Percentiles rank a stretch among this genome's conserved stretches.
phyloP scores from a whole-genome alignment of 495 filamentous ascomycete species.

The Rusavskia elegans region DNA sequence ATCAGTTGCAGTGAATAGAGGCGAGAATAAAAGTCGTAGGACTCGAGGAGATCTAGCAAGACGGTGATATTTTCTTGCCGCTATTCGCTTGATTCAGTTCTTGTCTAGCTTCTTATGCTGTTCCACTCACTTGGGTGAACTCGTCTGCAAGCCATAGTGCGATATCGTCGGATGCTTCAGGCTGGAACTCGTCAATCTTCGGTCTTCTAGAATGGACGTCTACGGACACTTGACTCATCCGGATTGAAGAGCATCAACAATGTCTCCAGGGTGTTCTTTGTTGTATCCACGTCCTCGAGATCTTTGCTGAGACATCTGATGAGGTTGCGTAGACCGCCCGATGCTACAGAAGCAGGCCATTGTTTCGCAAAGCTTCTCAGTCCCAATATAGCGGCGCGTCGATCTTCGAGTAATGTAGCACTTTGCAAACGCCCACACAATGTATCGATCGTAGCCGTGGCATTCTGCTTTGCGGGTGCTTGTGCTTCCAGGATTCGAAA shows the following conservation, averaged over 20 bases:
- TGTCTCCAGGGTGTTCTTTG: slow-evolving; percentile 87
- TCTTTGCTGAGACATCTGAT: slow-evolving; percentile 77
- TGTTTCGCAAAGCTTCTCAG: slow-evolving; percentile 90
- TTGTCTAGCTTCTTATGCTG: neutral
- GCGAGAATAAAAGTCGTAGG: slow-evolving; percentile 79
- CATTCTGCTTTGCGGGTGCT: slow-evolving; percentile 90
- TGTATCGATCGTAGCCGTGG: slow-evolving; percentile 79
- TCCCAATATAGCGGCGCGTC: slow-evolving; percentile 81
- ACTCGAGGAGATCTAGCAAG: slow-evolving; percentile 76
- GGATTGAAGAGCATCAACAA: slow-evolving; percentile 81
- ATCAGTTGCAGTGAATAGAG: slow-evolving; percentile 88
- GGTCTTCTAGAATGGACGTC: neutral
- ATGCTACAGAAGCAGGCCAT: slow-evolving; percentile 92
- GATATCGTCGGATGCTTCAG: slow-evolving; percentile 94
- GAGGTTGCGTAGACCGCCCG: slow-evolving; percentile 68
- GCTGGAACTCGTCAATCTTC: slow-evolving; percentile 32
- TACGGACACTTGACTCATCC: slow-evolving; percentile 49
- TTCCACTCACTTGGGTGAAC: slow-evolving; percentile 65
- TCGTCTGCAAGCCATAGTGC: slow-evolving; percentile 94
- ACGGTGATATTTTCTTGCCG: slow-evolving; percentile 94
- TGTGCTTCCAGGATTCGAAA: slow-evolving; percentile 73
- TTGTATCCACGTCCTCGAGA: slow-evolving; percentile 89
- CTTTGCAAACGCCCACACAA: slow-evolving; percentile 73
- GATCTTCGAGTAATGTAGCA: slow-evolving; percentile 83
- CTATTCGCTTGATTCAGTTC: slow-evolving; percentile 36